Evolutionary conservation across 2,329 filamentous ascomycete genomes (phyloP).

Genomic region (Talaromyces pinophilus): DNA sequence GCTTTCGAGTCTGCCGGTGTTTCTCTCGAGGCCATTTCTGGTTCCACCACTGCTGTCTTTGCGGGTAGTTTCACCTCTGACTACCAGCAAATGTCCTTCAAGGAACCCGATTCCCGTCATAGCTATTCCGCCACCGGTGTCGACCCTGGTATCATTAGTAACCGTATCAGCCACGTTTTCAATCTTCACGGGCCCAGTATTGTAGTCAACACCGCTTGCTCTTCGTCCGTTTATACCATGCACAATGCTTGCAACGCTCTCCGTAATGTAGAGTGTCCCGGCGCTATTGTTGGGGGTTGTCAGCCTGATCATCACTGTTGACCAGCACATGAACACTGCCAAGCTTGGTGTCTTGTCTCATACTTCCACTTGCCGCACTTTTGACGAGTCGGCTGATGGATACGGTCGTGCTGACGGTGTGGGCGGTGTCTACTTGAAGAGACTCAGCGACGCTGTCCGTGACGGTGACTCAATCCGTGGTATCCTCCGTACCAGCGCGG

Average conservation of each 20-base stretch:
- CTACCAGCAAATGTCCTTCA: slow-evolving; percentile 26
- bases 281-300: slow-evolving; percentile 29
- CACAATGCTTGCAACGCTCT: slow-evolving; percentile 40
- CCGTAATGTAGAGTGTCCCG: slow-evolving; percentile 26
- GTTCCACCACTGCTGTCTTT: slow-evolving; percentile 26
- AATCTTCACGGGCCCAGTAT: slow-evolving; percentile 19
- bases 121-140: slow-evolving; percentile 32
- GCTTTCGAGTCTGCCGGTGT: slow-evolving; percentile 30
- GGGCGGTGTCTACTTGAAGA: slow-evolving; percentile 37
- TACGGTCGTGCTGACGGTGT: slow-evolving; percentile 41
- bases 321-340: slow-evolving; percentile 28
- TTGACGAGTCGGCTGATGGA: slow-evolving; percentile 38
- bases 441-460: slow-evolving; percentile 31
- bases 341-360: slow-evolving; percentile 34
- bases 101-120: slow-evolving; percentile 15
- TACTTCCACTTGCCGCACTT: slow-evolving; percentile 37
- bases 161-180: slow-evolving; percentile 29
- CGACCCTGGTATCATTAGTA: slow-evolving; percentile 32
- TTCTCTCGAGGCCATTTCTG: slow-evolving; percentile 25
- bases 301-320: slow-evolving; percentile 29
- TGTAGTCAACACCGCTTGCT: slow-evolving; percentile 31
- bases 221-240: slow-evolving; percentile 42
- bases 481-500: slow-evolving; percentile 24
- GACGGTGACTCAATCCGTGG: slow-evolving; percentile 28
- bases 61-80: slow-evolving; percentile 27